Percentiles rank a stretch among this genome's conserved stretches.
Conservation (phyloP, 306 rosid species). For the Cicer pinnatifidum region DNA sequence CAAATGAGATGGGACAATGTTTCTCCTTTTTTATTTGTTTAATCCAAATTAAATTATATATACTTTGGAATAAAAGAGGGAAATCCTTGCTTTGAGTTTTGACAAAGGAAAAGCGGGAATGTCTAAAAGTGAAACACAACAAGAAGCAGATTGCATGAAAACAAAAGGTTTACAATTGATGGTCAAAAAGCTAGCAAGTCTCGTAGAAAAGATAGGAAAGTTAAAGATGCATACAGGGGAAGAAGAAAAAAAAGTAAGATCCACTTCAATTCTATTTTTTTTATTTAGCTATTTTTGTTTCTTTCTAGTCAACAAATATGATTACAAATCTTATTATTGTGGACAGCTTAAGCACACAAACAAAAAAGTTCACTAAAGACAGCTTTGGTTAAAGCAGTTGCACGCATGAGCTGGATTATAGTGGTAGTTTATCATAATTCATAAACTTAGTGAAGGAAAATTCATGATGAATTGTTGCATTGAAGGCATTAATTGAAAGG, state of each 20-base stretch:
- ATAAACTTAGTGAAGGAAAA: conserved; percentile 39
- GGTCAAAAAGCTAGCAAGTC: conserved; percentile 70
- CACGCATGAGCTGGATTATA: conserved; percentile 59
- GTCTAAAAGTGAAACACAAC: conserved; percentile 53
- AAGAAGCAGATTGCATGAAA: conserved; percentile 55
- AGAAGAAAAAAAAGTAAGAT: conserved; percentile 50
- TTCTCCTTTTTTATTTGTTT: neutral
- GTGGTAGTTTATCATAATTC: conserved; percentile 41
- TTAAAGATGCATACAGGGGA: conserved; percentile 48
- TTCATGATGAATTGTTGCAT: conserved; percentile 43
- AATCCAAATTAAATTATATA: conserved; percentile 32
- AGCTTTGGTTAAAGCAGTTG: conserved; percentile 46
- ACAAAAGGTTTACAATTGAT: conserved; percentile 54
- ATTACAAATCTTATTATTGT: conserved; percentile 60
- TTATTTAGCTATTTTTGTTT: conserved; percentile 29
- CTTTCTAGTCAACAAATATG: conserved; percentile 75
- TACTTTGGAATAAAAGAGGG: conserved; percentile 2
- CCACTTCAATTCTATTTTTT: conserved; percentile 48
- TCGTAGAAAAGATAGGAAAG: conserved; percentile 62
- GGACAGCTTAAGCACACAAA: conserved; percentile 56
- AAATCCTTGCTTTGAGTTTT: conserved; percentile 43
- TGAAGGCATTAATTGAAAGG: conserved; percentile 49
- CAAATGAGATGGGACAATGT: neutral
- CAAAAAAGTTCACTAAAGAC: conserved; percentile 40
- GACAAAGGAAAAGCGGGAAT: conserved; percentile 45